These are phyloP conservation scores for Hymenoscyphus albidus DNA, from an alignment of 2,329 filamentous ascomycete genomes.

Conservation along the genomic window DNA sequence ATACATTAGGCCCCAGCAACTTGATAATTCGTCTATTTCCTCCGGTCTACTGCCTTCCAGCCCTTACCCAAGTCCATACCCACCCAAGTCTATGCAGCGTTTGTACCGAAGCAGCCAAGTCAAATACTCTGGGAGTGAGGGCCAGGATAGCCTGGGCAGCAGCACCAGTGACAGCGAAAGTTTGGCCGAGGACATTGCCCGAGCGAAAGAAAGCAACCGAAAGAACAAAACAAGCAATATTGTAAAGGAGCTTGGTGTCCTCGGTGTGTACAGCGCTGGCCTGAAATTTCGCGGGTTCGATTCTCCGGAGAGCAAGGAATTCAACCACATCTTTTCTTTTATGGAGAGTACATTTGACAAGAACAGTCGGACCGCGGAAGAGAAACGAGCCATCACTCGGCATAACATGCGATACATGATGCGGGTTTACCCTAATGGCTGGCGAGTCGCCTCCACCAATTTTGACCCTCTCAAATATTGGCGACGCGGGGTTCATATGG, in stretches of 20 bases:
- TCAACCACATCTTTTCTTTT: conserved; percentile 95
- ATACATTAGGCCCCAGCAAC: conserved; percentile 58
- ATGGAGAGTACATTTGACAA: conserved; percentile 84
- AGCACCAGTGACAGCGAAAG: conserved; percentile 79
- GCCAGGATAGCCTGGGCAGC: conserved; percentile 51
- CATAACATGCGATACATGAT: conserved; percentile 93
- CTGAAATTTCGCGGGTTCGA: conserved; percentile 84
- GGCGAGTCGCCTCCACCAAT: conserved; percentile 82
- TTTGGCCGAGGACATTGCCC: conserved; percentile 49
- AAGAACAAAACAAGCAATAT: conserved; percentile 77
- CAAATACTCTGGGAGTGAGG: conserved; percentile 29
- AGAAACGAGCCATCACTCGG: conserved; percentile 73
- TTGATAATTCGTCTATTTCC: conserved; percentile 55
- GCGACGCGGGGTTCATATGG: conserved; percentile 96
- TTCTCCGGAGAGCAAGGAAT: conserved; percentile 72
- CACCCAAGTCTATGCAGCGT: conserved; percentile 4
- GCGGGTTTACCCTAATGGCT: conserved; percentile 85
- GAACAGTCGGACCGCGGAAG: conserved; percentile 70
- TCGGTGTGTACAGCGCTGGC: conserved; percentile 72
- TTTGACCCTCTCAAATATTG: conserved; percentile 93
- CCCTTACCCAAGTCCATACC: conserved; percentile 47
- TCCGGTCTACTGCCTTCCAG: conserved; percentile 51
- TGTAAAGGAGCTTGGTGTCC: conserved; percentile 72
- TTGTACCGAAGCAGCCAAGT: conserved; percentile 23
- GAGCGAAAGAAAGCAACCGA: conserved; percentile 52